Evolutionary conservation across 2,329 filamentous ascomycete genomes (phyloP).

Genomic region (Aschersonia sp.): DNA sequence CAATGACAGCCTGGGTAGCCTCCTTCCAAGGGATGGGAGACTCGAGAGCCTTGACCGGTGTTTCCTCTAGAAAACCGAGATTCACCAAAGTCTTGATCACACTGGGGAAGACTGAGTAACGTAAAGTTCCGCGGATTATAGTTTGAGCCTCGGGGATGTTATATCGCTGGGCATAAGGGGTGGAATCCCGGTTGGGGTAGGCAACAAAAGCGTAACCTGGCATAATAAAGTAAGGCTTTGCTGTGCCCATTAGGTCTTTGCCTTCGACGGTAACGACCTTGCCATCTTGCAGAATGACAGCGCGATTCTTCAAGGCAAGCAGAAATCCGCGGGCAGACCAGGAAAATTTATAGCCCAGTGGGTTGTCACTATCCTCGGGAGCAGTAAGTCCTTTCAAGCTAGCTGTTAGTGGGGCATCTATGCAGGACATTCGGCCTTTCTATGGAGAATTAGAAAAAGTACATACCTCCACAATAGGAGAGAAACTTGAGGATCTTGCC

Average conservation of each 20-base stretch:
- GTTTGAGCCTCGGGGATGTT: slow-evolving; percentile 86
- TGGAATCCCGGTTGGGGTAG: slow-evolving; percentile 88
- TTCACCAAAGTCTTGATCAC: slow-evolving; percentile 81
- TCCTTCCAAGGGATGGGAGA: slow-evolving; percentile 67
- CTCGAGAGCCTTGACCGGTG: slow-evolving; percentile 49
- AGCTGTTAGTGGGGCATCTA: neutral
- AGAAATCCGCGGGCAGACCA: slow-evolving; percentile 72
- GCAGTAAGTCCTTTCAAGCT: slow-evolving; percentile 43
- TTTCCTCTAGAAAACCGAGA: slow-evolving; percentile 74
- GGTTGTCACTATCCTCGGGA: slow-evolving; percentile 68
- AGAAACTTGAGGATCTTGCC: slow-evolving; percentile 76
- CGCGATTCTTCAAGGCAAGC: slow-evolving; percentile 74
- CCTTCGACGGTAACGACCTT: slow-evolving; percentile 49
- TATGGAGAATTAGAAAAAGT: too few species aligned
- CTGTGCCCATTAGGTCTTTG: slow-evolving; percentile 36
- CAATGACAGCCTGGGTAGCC: slow-evolving; percentile 64
- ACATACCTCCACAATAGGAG: slow-evolving; percentile 55
- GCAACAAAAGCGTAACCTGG: slow-evolving; percentile 79
- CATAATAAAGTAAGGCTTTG: slow-evolving; percentile 80
- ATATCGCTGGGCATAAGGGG: slow-evolving; percentile 77
- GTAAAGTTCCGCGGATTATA: slow-evolving; percentile 65
- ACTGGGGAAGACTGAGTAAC: slow-evolving; percentile 82
- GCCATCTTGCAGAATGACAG: slow-evolving; percentile 69
- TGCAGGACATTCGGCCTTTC: neutral
- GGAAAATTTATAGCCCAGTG: slow-evolving; percentile 80